Base-by-base conservation (phyloP, 176 grass and related monocot species). In the Tillandsia leiboldiana region DNA sequence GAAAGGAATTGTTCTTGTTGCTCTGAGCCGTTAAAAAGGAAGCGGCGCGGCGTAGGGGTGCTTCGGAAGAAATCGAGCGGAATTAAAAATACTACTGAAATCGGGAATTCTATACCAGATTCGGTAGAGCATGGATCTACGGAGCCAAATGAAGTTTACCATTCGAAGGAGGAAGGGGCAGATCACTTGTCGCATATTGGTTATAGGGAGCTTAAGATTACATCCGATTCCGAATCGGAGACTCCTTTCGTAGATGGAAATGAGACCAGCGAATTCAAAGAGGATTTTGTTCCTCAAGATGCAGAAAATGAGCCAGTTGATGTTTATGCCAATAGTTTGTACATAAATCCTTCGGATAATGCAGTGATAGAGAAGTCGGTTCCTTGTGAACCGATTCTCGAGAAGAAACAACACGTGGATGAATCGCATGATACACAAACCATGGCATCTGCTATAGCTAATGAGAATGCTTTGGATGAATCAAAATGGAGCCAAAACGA, bases 181-280 rank as follows among this genome's bases (percentile, higher is more conserved):
- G 33, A 90, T 66, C 47, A 14, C 29, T 65, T 53, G 11, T 78
- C 71, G 71, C 70, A 80, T 53, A 71, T 85, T 53, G 83, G 54
- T 80, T 83, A 84, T 15, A 70, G 59, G 63, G 66, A 87, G 58
- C 64, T 85, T 61, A 91, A 86, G 56, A 81, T 81, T 83, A 83
- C 71, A 66, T 84, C 94, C 65, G 89, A 90, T 65, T 90, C 84
- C 0, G 87, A 93, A 27, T 53, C 67, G 33, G 79, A 91, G 68
- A 72, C 77, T 64, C 70, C 69, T 58, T 65, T 68, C 73, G 50
- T 53, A 67, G 72, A 80, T 86, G 90, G 76, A 70, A 77, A 26
- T 80, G 56, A 57, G 72, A 26, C 75, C 48, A 71, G 33, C 50
- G 28, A 51, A 61, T 15, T 74, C 23, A 63, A 75, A 42, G 73